Base-by-base conservation (phyloP, 768 basidiomycete species). In the Sarcodon aspratus region DNA sequence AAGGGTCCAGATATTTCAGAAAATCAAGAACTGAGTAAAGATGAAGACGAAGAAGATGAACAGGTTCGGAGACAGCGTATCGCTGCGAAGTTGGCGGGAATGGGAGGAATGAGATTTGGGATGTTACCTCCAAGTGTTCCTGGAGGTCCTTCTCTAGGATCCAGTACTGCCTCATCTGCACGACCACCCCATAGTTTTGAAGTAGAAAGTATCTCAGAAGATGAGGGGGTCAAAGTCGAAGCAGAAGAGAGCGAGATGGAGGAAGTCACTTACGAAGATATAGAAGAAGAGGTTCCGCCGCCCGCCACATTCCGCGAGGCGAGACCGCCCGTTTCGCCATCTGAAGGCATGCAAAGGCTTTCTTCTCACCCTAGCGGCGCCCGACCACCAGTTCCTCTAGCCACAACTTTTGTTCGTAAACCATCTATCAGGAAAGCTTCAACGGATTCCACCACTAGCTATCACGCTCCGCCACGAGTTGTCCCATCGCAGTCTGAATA, bases 241-340 rank as follows among this genome's bases (percentile, higher is more conserved):
- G 76, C 73, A 6, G 82, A 85, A 57, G 83, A 85, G 55, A 85
- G 81, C 52, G 82, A 85, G 58, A 66, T 78, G 11, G 84, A 86
- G 54, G 82, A 85, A 54, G 75, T 82, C 8, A 67, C 63, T 8
- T 69, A 80, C 50, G 76, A 79, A 34, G 70, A 75, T 27, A 64
- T 60, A 5, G 63, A 62, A 46, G 75, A 74, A 48, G 71, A 73
- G 46, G 64, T 64, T 3, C 72, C 78, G 0, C 79, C 80, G 18
- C 75, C 79, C 8, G 66, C 80, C 31, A 80, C 82, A 12, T 65
- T 71, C 27, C 74, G 79, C 21, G 61, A 54, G 17, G 60, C 59
- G 11, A 61, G 67, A 2, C 54, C 55, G 11, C 52, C 55, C n/a
- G 40, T 58, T 1, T 58, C 57, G 0, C 53, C 47, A 17, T 2